Percentiles rank a stretch among this genome's conserved stretches.
Conservation (phyloP, 306 rosid species). For the Crotalaria pallida region DNA sequence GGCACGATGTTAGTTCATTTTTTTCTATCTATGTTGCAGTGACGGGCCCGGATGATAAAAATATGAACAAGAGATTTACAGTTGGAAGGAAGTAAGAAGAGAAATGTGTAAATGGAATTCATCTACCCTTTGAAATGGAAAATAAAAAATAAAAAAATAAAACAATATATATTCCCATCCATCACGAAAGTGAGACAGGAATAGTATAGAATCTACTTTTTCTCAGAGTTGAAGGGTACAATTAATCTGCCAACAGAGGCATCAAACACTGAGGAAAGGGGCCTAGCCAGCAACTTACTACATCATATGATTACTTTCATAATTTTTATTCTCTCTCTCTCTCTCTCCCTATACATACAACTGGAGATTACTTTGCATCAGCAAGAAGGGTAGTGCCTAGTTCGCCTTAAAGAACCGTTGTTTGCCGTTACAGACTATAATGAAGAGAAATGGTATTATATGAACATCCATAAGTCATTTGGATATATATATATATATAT, state of each 20-base stretch:
- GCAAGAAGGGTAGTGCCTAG: background rate
- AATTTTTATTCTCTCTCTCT: constrained; percentile 3
- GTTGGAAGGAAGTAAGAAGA: background rate
- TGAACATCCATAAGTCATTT: too few species aligned
- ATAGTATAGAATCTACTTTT: constrained; percentile 47
- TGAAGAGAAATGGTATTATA: background rate
- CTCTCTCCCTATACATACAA: background rate
- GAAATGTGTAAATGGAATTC: constrained; percentile 1
- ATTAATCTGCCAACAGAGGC: constrained; percentile 41
- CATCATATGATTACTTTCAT: constrained; percentile 41
- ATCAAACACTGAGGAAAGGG: constrained; percentile 42
- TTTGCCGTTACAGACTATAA: background rate
- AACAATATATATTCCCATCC: too few species aligned
- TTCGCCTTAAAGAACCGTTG: constrained; percentile 11
- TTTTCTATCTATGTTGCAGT: background rate
- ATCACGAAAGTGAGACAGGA: constrained; percentile 35
- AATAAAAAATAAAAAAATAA: too few species aligned
- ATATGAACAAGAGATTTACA: background rate
- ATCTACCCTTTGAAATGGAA: too few species aligned
- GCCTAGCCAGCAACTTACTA: constrained; percentile 36
- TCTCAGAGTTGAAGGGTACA: constrained; percentile 34
- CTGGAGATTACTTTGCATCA: constrained; percentile 28
- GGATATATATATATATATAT: too few species aligned
- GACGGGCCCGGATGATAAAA: background rate
- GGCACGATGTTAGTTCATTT: background rate